Evolutionary conservation across 176 grass and related monocot genomes (phyloP), one percentile per base, ranked within the genome.

Genomic region (Oryza coarctata): DNA sequence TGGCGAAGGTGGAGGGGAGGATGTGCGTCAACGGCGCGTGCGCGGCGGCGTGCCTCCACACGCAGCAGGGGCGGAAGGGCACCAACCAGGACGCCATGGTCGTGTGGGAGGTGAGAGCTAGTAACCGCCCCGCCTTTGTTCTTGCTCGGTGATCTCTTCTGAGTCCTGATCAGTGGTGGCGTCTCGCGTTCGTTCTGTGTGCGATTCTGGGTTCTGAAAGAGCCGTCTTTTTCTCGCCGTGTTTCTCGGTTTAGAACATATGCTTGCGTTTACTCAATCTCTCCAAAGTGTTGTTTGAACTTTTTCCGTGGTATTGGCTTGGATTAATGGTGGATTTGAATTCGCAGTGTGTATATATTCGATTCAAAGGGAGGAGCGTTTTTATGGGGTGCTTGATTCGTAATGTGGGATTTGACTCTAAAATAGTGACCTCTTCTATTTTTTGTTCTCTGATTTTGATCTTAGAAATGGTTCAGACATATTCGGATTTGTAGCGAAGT

Each of bases 71-170:
- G 29, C 85, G 86, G 83, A 99, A 99, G 82, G 96, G 96, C 40
- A 95, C 96, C 69, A 99, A 99, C 80, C 96, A 99, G 83, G 96
- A 99, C 68, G 96, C 96, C 80, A 99, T 95, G 96, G 43, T 99
- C 68, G 96, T 99, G 20, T 95, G 86, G 88, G 91, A 99, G 93
- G 96, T 89, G 67, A 89, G 88, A 22, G 18, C 78, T 71, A 26
- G 55, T 80, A 80, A 14, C 77, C 55, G 5, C 35, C 40, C 35
- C 40, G 62, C 32, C 64, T 33, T 33, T 15, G 20, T 45, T 60
- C 82, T 75, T 84, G 62, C 12, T 58, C 30, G 67, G 35, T 74
- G 63, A 67, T 81, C 75, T 63, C 4, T 71, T 82, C 65, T 43
- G 58, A 78, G 43, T 26, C 47, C 67, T 44, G 45, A 41, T 75